Conservation (phyloP, 1,284 basidiomycete genomes). For the Pisolithus thermaeus region DNA sequence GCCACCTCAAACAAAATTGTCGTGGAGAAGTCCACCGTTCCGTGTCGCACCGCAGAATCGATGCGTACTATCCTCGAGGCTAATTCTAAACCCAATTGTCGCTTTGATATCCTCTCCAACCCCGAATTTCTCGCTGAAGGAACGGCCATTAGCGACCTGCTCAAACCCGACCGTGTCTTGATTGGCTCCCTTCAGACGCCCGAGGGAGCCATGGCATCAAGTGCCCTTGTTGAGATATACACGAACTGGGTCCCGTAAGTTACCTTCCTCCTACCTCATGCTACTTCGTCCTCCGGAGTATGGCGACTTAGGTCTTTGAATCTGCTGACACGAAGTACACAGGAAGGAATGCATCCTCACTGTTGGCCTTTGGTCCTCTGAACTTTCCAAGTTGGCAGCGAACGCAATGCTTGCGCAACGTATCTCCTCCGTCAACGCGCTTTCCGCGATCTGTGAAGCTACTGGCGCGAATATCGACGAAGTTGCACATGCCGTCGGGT, state of each 20-base stretch:
- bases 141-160: slow-evolving; percentile 88
- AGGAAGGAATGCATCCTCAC: slow-evolving; percentile 80
- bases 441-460: slow-evolving; percentile 99
- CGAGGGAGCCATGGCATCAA: slow-evolving; percentile 80
- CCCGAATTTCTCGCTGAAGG: slow-evolving; percentile 99
- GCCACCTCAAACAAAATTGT: slow-evolving; percentile 94
- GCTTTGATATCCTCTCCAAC: slow-evolving; percentile 98
- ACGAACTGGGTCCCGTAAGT: slow-evolving; percentile 93
- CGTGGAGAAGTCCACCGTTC: slow-evolving; percentile 99
- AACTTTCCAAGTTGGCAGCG: slow-evolving; percentile 97
- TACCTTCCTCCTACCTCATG: not conserved
- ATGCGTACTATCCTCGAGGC: slow-evolving; percentile 99
- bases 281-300: not conserved
- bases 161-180: slow-evolving; percentile 89
- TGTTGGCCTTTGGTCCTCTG: slow-evolving; percentile 97
- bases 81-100: slow-evolving; percentile 87
- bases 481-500: slow-evolving; percentile 91
- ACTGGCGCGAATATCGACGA: slow-evolving; percentile 99
- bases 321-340: not conserved
- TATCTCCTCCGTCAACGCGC: slow-evolving; percentile 96
- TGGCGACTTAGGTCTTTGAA: slow-evolving; percentile 5
- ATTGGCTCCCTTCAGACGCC: slow-evolving; percentile 91
- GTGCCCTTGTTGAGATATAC: slow-evolving; percentile 77
- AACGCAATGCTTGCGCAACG: slow-evolving; percentile 98
- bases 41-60: slow-evolving; percentile 95